Percentiles rank a stretch among this genome's conserved stretches.
phyloP scores from a whole-genome alignment of 2,329 filamentous ascomycete genomes.

The Exophiala xenobiotica region DNA sequence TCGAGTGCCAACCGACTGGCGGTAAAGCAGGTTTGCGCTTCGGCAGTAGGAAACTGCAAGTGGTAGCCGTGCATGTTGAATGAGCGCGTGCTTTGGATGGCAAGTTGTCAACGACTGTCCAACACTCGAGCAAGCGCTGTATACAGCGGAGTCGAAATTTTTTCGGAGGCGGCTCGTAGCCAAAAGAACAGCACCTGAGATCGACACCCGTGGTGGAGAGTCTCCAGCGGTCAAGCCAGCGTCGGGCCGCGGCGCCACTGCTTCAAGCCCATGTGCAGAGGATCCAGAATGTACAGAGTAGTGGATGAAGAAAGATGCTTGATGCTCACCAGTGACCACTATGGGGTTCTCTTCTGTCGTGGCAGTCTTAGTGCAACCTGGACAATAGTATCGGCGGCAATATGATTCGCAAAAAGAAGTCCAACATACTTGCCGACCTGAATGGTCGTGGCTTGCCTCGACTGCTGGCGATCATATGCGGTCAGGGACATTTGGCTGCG shows the following conservation, averaged over 20 bases:
- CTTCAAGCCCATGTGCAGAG: not conserved
- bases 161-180: not conserved
- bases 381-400: not conserved
- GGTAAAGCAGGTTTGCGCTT: too few relatives aligned
- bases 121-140: too few relatives aligned
- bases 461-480: not conserved
- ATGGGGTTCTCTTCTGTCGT: not conserved
- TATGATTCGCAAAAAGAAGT: not conserved
- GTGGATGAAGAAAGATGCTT: too few relatives aligned
- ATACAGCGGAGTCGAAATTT: not conserved
- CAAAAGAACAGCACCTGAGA: not conserved
- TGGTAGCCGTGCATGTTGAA: too few relatives aligned
- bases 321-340: not conserved
- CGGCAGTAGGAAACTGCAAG: too few relatives aligned
- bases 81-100: too few relatives aligned
- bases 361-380: not conserved
- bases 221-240: conserved; percentile 1
- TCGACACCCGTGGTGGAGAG: not conserved
- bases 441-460: not conserved
- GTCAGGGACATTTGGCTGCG: too few relatives aligned
- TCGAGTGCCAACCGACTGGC: too few relatives aligned
- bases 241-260: conserved; percentile 4
- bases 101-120: too few relatives aligned
- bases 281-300: not conserved
- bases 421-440: not conserved